Percentiles rank a stretch among this genome's conserved stretches.
phyloP scores from a whole-genome alignment of 2,329 filamentous ascomycete genomes.

The Torrubiella hemipterigena region DNA sequence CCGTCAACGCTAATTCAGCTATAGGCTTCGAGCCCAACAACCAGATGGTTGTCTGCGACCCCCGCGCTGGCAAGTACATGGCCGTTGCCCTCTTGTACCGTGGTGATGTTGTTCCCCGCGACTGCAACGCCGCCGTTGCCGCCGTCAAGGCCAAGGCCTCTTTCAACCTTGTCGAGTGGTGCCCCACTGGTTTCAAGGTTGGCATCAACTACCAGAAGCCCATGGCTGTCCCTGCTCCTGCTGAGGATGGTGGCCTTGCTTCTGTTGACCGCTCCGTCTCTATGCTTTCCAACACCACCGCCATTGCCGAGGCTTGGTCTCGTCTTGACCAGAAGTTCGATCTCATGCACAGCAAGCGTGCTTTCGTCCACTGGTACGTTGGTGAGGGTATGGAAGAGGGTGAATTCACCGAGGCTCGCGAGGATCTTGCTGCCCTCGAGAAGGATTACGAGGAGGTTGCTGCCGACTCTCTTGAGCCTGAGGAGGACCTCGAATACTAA shows the following conservation, averaged over 20 bases:
- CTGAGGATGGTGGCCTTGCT: slow-evolving; percentile 46
- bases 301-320: slow-evolving; percentile 63
- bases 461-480: slow-evolving; percentile 54
- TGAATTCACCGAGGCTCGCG: slow-evolving; percentile 77
- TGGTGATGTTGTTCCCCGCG: slow-evolving; percentile 57
- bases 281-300: slow-evolving; percentile 66
- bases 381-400: slow-evolving; percentile 90
- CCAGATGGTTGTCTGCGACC: slow-evolving; percentile 68
- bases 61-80: slow-evolving; percentile 67
- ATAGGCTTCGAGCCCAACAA: slow-evolving; percentile 66
- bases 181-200: slow-evolving; percentile 64
- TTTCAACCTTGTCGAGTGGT: slow-evolving; percentile 67
- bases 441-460: slow-evolving; percentile 83
- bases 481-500: slow-evolving; percentile 71
- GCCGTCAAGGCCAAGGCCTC: slow-evolving; percentile 59
- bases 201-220: slow-evolving; percentile 66
- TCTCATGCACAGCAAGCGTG: slow-evolving; percentile 68
- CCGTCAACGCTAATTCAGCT: slow-evolving; percentile 15
- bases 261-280: slow-evolving; percentile 52
- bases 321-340: slow-evolving; percentile 65
- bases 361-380: slow-evolving; percentile 70
- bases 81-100: slow-evolving; percentile 61
- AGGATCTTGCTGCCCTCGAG: slow-evolving; percentile 75
- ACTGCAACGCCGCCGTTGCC: slow-evolving; percentile 55
- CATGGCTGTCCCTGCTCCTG: slow-evolving; percentile 40